A percentile compares a stretch with the other conserved stretches of the same genome.
These are phyloP conservation scores for Pseudogymnoascus sp. DNA, from an alignment of 2,329 filamentous ascomycete genomes.

Conservation along the genomic window DNA sequence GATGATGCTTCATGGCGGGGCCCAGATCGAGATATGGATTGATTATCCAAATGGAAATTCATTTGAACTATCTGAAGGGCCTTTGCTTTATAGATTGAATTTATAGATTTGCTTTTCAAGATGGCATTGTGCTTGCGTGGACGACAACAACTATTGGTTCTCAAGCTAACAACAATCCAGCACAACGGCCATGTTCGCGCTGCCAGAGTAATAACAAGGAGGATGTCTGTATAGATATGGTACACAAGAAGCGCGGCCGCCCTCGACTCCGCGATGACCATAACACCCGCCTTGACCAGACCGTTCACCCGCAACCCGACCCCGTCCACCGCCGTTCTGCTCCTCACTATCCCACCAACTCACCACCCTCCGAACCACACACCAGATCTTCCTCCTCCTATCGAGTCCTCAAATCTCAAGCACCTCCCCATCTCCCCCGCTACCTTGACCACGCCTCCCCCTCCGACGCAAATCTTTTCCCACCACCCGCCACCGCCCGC, in stretches of 20 bases:
- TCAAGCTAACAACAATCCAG: constrained; percentile 31
- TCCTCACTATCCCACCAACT: constrained; percentile 31
- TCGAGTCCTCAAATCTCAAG: constrained; percentile 48
- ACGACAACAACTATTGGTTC: background rate
- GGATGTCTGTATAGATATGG: constrained; percentile 73
- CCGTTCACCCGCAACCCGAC: constrained; percentile 39
- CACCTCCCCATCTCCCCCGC: constrained; percentile 41
- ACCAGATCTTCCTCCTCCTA: constrained; percentile 32
- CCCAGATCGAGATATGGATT: background rate
- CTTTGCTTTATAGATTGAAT: background rate
- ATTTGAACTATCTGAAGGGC: background rate
- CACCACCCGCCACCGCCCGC: constrained; percentile 24
- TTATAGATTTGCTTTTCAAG: background rate
- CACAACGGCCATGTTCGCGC: constrained; percentile 70
- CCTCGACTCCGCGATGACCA: constrained; percentile 69
- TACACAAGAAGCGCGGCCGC: constrained; percentile 77
- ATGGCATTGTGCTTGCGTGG: background rate
- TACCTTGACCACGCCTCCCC: constrained; percentile 45
- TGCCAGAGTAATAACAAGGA: constrained; percentile 74
- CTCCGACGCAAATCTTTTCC: constrained; percentile 43
- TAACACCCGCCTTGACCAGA: constrained; percentile 49
- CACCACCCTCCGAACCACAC: constrained; percentile 28
- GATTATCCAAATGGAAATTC: background rate
- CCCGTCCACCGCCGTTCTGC: constrained; percentile 27
- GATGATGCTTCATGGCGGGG: background rate